Evolutionary conservation across 148 eudicot species (phyloP).

Genomic region (Rhododendron mucronatum): DNA sequence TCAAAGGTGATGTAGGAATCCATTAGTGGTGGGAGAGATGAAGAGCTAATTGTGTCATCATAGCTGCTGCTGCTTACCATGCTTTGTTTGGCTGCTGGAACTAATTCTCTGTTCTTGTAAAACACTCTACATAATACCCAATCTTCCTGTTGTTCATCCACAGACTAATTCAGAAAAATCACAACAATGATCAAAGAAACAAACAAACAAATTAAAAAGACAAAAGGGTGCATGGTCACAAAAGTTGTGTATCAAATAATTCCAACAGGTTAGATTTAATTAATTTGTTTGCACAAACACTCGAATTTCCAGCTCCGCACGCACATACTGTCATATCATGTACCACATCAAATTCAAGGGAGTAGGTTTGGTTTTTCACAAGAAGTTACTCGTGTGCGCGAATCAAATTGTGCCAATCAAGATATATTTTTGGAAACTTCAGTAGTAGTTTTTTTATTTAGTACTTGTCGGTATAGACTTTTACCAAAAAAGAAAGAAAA

Average conservation of each 20-base stretch:
- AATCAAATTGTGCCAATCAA: background rate
- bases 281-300: background rate
- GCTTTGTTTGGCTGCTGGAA: constrained; percentile 16
- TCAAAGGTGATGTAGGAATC: constrained; percentile 34
- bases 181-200: background rate
- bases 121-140: constrained; percentile 48
- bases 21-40: constrained; percentile 39
- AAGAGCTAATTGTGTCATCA: constrained; percentile 25
- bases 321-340: background rate
- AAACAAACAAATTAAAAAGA: background rate
- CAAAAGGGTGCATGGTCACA: background rate
- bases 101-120: constrained; percentile 27
- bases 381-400: background rate
- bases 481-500: background rate
- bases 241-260: background rate
- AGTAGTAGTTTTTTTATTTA: background rate
- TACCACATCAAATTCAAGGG: background rate
- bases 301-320: background rate
- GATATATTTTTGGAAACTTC: background rate
- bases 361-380: background rate
- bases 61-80: constrained; percentile 7
- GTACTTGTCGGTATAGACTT: background rate
- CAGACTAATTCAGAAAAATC: background rate
- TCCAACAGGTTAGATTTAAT: background rate
- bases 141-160: constrained; percentile 27